A percentile compares a stretch with the other conserved stretches of the same genome.
Evolutionary conservation across 2,329 filamentous ascomycete genomes (phyloP).

Genomic region (Fusarium albidum): DNA sequence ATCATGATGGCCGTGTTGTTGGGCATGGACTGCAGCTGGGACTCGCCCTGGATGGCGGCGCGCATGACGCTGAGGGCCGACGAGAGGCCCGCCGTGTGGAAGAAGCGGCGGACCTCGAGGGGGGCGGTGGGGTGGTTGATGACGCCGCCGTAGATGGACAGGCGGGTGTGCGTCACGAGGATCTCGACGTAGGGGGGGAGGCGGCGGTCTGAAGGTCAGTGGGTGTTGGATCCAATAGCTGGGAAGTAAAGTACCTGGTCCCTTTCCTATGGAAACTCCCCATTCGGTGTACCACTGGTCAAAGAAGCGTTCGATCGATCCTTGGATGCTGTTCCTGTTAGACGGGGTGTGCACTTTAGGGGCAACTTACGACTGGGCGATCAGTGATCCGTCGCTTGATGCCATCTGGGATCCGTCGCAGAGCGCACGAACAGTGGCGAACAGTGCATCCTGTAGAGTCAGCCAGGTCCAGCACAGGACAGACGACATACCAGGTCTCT

Average conservation of each 20-base stretch:
- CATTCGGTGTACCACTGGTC: constrained; percentile 71
- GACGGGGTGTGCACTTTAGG: fast-evolving
- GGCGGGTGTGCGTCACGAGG: constrained; percentile 73
- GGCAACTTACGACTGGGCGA: constrained; percentile 59
- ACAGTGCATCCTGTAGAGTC: constrained; percentile 58
- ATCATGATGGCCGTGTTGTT: constrained; percentile 85
- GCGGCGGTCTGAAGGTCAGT: constrained; percentile 51
- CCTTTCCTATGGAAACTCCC: constrained; percentile 64
- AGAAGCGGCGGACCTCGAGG: constrained; percentile 74
- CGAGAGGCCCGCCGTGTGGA: constrained; percentile 74
- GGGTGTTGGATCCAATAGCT: fast-evolving
- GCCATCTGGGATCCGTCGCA: constrained; percentile 64
- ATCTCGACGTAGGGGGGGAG: constrained; percentile 80
- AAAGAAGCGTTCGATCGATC: constrained; percentile 71
- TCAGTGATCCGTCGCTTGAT: constrained; percentile 58
- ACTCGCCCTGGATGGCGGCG: constrained; percentile 75
- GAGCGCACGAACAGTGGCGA: constrained; percentile 64
- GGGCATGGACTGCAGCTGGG: constrained; percentile 76
- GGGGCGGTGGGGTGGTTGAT: constrained; percentile 79
- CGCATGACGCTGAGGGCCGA: constrained; percentile 79
- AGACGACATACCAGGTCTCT: constrained; percentile 64
- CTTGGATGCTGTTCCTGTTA: constrained; percentile 55
- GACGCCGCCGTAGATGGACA: constrained; percentile 78
- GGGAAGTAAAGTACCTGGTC: constrained; percentile 50
- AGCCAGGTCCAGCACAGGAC: neutral